Evolutionary conservation across 441 rosid genomes (phyloP), one percentile per base, ranked within the genome.

Genomic region (Oxalis stricta): DNA sequence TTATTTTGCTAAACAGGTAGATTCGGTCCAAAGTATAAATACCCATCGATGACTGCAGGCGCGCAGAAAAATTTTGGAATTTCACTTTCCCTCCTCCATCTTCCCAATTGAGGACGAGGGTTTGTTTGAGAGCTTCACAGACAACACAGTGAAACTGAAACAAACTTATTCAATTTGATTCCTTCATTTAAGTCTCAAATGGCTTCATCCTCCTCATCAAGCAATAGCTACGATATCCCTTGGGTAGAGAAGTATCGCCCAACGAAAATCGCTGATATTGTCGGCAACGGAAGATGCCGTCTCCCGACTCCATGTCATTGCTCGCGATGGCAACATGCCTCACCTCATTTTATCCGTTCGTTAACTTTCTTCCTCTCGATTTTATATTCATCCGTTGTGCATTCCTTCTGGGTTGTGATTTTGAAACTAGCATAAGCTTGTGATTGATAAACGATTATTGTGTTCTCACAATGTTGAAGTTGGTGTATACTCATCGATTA

Each of bases 161-260:
- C 17, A 48, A n/a, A n/a, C n/a, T n/a, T n/a, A n/a, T n/a, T n/a
- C n/a, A n/a, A n/a, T n/a, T n/a, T n/a, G n/a, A n/a, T n/a, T n/a
- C n/a, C n/a, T n/a, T n/a, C n/a, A n/a, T n/a, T n/a, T n/a, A n/a
- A n/a, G n/a, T n/a, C n/a, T n/a, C n/a, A n/a, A n/a, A 79, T 83
- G 92, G 82, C 83, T 30, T 55, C 79, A 2, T 76, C 95, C 10
- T 71, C 92, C 4, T 76, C 84, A 1, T 52, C 64, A 28, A 29
- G 52, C 48, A 55, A 50, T 32, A 48, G 46, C 54, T 85, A 76
- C 66, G 92, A 89, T 39, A 57, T 78, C 16, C 96, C 96, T 5
- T 91, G 98, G 98, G 96, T 91, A 16, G 98, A 91, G 76, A 91
- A 91, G 51, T 91, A 75, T 69, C 54, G 95, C 12, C 95, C 98